A percentile compares a stretch with the other conserved stretches of the same genome.
These are phyloP conservation scores for Calvatia gigantea DNA, from an alignment of 768 basidiomycete genomes.

Conservation along the genomic window DNA sequence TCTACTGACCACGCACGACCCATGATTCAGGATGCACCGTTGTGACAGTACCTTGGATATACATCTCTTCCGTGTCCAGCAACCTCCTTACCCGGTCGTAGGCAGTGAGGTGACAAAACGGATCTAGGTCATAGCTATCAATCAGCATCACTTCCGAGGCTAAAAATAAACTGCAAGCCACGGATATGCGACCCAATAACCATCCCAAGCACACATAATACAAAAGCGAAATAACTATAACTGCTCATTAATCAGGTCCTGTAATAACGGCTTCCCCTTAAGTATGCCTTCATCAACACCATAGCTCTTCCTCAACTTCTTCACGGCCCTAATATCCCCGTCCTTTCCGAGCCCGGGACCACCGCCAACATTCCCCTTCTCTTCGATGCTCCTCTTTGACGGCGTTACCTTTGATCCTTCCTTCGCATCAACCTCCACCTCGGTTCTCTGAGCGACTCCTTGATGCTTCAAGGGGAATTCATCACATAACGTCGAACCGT, in stretches of 20 bases:
- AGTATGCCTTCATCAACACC: slow-evolving; percentile 39
- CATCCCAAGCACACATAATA: not conserved
- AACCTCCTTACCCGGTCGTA: not conserved
- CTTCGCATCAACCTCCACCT: slow-evolving; percentile 6
- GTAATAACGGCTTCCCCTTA: slow-evolving; percentile 55
- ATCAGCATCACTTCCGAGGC: not conserved
- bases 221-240: not conserved
- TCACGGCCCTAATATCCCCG: slow-evolving; percentile 15
- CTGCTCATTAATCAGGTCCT: slow-evolving; percentile 51
- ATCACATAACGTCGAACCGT: slow-evolving; percentile 27
- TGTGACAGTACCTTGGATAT: no score
- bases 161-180: not conserved
- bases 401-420: slow-evolving; percentile 13
- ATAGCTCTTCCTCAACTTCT: slow-evolving; percentile 30
- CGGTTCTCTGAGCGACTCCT: slow-evolving; percentile 20
- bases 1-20: no score
- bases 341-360: not conserved
- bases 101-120: not conserved
- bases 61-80: no score
- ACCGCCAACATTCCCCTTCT: slow-evolving; percentile 13
- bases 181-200: not conserved
- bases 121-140: not conserved
- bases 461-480: slow-evolving; percentile 23
- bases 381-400: slow-evolving; percentile 14
- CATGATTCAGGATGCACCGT: no score